Base-by-base conservation (phyloP, 2,329 filamentous ascomycete genomes). In the Pseudogymnoascus pannorum region DNA sequence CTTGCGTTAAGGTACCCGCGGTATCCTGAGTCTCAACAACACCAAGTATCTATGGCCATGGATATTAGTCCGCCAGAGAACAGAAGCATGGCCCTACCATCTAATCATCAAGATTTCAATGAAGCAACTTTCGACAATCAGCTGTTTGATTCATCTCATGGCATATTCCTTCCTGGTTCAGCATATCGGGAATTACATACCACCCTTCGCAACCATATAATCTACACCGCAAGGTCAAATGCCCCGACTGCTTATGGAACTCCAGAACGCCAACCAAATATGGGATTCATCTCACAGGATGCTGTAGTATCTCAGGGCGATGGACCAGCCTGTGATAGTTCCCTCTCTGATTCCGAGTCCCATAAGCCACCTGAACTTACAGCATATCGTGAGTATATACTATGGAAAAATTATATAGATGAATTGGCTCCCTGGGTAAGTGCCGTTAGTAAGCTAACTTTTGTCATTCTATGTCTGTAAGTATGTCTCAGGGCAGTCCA, bases 161-260 rank as follows among this genome's bases (percentile, higher is more conserved):
- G 77, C 58, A 74, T 80, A 18, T 80, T 80, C 62, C 64, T 78
- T 2, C 77, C 78, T 1, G 78, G 77, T 1, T 78, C 77, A 1
- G 73, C 75, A 0, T 80, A 79, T 36, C 75, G 78, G 60, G 76
- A 78, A 42, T 68, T 79, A 1, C 77, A 79, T 60, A 76, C 76
- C 1, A 76, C 76, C 1, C 66, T 80, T 2, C 72, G 77, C 14
- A 75, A 77, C 54, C 74, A 76, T 22, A 72, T 79, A 20, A 75
- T 80, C 16, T 75, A 76, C 29, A 77, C 78, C 20, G 75, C 75
- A 3, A 72, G 73, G 5, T 76, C 78, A 1, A 74, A 72, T 61
- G 71, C 68, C 0, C 74, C 75, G 1, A 77, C 74, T 48, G 67
- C 67, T 1, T 54, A 64, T 4, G 66, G 66, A 4, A 70, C 70